These are phyloP conservation scores for Aphanomyces cochlioides DNA, from an alignment of 352 stramenopile genomes.

Conservation along the genomic window DNA sequence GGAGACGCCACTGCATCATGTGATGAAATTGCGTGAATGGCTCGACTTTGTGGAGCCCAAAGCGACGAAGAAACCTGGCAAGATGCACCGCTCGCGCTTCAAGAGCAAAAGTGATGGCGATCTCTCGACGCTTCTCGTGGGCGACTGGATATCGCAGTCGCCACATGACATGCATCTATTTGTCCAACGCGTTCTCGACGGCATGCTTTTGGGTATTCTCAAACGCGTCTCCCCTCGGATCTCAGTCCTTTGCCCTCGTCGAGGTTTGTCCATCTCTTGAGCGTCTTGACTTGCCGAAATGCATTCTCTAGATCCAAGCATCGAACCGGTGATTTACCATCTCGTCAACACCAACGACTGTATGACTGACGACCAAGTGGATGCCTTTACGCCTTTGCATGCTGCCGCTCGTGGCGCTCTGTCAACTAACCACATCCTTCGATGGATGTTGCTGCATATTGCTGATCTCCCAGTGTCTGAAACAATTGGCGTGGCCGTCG, in stretches of 20 bases:
- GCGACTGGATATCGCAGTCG: constrained; percentile 9
- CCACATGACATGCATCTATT: constrained; percentile 4
- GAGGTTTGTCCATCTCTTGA: neutral
- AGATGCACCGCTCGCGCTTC: constrained; percentile 34
- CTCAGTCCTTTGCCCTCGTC: neutral
- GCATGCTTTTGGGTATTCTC: constrained; percentile 21
- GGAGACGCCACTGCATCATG: constrained; percentile 45
- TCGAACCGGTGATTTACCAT: constrained; percentile 2
- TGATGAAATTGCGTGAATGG: constrained; percentile 47
- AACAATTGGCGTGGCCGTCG: constrained; percentile 31
- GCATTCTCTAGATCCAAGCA: constrained; percentile 12
- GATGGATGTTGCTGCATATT: constrained; percentile 47
- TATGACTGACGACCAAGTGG: constrained; percentile 42
- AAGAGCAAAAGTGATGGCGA: constrained; percentile 56
- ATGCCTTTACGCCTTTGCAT: constrained; percentile 42
- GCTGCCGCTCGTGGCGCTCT: constrained; percentile 42
- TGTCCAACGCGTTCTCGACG: constrained; percentile 23
- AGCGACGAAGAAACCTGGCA: constrained; percentile 27
- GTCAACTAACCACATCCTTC: constrained; percentile 40
- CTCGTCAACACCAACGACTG: constrained; percentile 13
- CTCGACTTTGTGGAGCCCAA: constrained; percentile 33
- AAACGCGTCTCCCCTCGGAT: constrained; percentile 6
- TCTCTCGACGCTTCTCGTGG: constrained; percentile 34
- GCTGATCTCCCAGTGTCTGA: constrained; percentile 24
- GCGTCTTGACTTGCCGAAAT: neutral